Evolutionary conservation across 148 eudicot species (phyloP).

Genomic region (Nyssa sinensis): DNA sequence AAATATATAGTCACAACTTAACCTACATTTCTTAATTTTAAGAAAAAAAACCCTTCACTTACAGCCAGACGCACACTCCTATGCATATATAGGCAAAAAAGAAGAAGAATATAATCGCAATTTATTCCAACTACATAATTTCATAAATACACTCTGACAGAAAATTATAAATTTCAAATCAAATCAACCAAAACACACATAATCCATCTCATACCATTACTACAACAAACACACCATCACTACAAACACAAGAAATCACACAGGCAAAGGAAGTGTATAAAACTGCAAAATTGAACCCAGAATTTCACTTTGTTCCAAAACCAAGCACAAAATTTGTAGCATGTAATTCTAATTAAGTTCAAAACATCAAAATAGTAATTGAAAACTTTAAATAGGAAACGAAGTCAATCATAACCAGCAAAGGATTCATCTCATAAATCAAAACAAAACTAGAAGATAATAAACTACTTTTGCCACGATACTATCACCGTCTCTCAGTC

Average conservation of each 20-base stretch:
- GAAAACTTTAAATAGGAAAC: neutral
- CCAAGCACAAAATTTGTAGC: neutral
- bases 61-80: too few species aligned
- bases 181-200: too few species aligned
- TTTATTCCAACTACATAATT: neutral
- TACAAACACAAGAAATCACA: neutral
- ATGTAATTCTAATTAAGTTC: neutral
- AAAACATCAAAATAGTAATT: neutral
- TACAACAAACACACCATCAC: neutral
- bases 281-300: neutral
- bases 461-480: neutral
- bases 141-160: neutral
- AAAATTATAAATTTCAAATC: too few species aligned
- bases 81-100: too few species aligned
- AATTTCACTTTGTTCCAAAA: neutral
- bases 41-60: too few species aligned
- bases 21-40: too few species aligned
- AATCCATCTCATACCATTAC: neutral
- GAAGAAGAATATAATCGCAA: neutral
- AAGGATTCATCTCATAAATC: neutral
- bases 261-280: too few species aligned
- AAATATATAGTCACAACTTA: too few species aligned
- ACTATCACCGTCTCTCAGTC: slow-evolving; percentile 6
- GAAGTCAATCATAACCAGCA: neutral
- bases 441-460: neutral